Base-by-base conservation (phyloP, 345 rosid species). In the Moringa oleifera region DNA sequence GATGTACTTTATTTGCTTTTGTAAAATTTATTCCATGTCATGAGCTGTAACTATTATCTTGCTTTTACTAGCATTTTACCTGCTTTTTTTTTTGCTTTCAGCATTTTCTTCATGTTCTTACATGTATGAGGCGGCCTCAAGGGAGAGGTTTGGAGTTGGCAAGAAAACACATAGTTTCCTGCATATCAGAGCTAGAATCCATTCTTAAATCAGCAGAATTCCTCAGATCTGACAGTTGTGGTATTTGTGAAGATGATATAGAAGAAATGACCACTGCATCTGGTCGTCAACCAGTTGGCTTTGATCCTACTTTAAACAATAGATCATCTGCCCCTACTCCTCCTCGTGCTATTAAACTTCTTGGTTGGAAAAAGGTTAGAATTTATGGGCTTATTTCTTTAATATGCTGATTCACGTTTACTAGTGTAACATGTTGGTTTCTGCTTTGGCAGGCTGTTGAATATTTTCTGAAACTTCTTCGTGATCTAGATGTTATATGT, bases 91-190 rank as follows among this genome's bases (percentile, higher is more conserved):
- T 60, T 57, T 68, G 20, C 63, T 74, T 80, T 74, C 95, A 95
- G 99, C 95, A 88, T 73, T 89, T 87, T 81, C 89, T 81, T 72
- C 97, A 90, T 69, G 75, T 87, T 77, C 86, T 95, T 66, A 71
- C 76, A 47, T 82, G 83, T 70, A 83, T 95, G 92, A 87, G 76
- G 80, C 86, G 96, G 67, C 88, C 97, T 59, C 97, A 95, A 80
- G 99, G 97, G 68, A 85, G 91, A 73, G 99, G 99, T 51, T 68
- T 85, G 71, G 95, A 85, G 73, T 75, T 87, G 86, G 97, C 97
- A 9, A 81, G 91, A 76, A 95, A 89, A 66, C 97, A 95, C 74
- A 79, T 91, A 77, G 80, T 80, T 20, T 80, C 85, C 66, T 91
- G 97, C 80, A 36, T 81, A 61, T 76, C 83, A n/a, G 99, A 95